Conservation (phyloP, 1,139 yeast genomes). For the Protomyces pachydermus region DNA sequence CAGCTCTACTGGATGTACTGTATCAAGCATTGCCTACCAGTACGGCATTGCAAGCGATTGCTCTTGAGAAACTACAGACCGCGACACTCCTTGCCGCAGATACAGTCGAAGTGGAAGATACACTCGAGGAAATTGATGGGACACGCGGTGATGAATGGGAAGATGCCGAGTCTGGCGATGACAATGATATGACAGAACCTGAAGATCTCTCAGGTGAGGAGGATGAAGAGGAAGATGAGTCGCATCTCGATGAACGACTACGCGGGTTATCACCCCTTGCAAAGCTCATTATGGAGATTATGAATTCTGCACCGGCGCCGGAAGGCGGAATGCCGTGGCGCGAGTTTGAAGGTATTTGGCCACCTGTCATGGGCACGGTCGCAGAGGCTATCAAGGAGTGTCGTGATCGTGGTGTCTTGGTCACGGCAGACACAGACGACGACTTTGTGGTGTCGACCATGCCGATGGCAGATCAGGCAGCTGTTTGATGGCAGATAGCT, state of each 20-base stretch:
- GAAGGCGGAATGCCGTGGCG: slow-evolving; percentile 27
- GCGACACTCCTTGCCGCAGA: slow-evolving; percentile 2
- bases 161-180: not conserved
- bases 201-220: slow-evolving; percentile 23
- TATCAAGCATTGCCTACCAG: slow-evolving; percentile 10
- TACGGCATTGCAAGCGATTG: slow-evolving; percentile 14
- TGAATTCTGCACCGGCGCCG: slow-evolving; percentile 25
- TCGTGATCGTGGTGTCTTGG: slow-evolving; percentile 6
- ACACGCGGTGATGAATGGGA: not conserved
- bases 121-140: not conserved
- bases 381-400: slow-evolving; percentile 20
- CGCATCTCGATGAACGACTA: slow-evolving; percentile 8
- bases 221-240: slow-evolving; percentile 1
- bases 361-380: slow-evolving; percentile 22
- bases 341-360: slow-evolving; percentile 25
- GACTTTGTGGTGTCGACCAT: slow-evolving; percentile 20
- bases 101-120: slow-evolving; percentile 11
- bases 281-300: slow-evolving; percentile 25
- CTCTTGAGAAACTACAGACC: slow-evolving; percentile 4
- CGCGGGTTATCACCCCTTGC: slow-evolving; percentile 19
- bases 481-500: not conserved
- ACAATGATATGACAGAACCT: slow-evolving; percentile 18
- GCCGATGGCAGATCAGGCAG: slow-evolving; percentile 10
- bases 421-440: slow-evolving; percentile 6
- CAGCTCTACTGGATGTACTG: slow-evolving; percentile 14